Evolutionary conservation across 2,329 filamentous ascomycete species (phyloP), one percentile per base, ranked within the genome.

Genomic region (Pyricularia sp.): DNA sequence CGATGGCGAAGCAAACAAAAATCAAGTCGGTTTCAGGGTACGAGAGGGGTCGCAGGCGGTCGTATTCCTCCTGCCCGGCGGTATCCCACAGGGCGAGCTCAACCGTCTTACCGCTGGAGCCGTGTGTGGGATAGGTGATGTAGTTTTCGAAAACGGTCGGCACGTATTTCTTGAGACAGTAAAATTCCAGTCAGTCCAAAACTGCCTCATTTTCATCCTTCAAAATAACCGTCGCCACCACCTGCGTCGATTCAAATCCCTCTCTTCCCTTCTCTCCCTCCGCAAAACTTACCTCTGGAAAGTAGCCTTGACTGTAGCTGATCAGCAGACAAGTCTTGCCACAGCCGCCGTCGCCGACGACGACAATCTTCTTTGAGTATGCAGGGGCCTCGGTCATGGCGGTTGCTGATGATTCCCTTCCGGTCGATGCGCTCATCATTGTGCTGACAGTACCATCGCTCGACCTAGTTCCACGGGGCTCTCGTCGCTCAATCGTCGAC

Each of bases 111-210:
- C 94, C 94, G 14, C 91, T 92, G 64, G 89, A 88, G 72, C 89
- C 88, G 81, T 99, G 95, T 70, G 90, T 91, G 69, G 94, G 96
- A 79, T 97, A 94, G 68, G 95, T 97, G 82, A 99, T 98, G 87
- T 99, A 99, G 84, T 99, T 99, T 78, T 99, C 95, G 79, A 99
- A 99, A 68, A 99, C 95, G 2, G 95, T 99, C 4, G 95, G 95
- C 59, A 99, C 95, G 76, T 99, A 99, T 98, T 97, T 98, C 95
- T 99, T 58, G 66, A 59, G 66, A 26, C 64, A 65, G 28, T 65
- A 4, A 26, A 26, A 63, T 63, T 63, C 59, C 59, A 14, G 30
- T 33, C 64, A 50, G 61, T 9, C 23, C 4, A 55, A 55, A n/a
- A 42, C 33, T 55, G 5, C 42, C 42, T 5, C 42, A 55, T n/a